Base-by-base conservation (phyloP, 768 basidiomycete genomes). In the Erythrobasidium yunnanense region DNA sequence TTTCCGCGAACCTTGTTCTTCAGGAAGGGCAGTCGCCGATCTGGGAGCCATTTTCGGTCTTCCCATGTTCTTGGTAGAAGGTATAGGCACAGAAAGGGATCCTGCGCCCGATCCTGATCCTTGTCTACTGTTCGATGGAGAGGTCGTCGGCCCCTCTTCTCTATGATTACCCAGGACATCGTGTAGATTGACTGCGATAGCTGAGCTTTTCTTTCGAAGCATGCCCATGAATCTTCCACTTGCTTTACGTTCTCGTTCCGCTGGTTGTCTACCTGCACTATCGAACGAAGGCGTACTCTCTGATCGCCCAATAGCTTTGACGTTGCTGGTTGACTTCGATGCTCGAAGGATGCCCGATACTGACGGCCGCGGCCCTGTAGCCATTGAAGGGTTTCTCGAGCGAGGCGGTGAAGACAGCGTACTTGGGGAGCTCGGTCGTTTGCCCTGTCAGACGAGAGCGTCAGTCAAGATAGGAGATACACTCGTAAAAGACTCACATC, bases 151-250 rank as follows among this genome's bases (percentile, higher is more conserved):
- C 11, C 38, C 38, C 13, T 58, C 56, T 23, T 47, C 56, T 46
- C 23, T 58, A 15, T 58, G 34, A 27, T 42, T 35, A 11, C 5
- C 45, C 20, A 30, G 8, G 4, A 49, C n/a, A n/a, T n/a, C n/a
- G n/a, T n/a, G n/a, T n/a, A n/a, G 52, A 27, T 52, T 52, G 11
- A 51, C 60, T 5, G 49, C 60, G 33, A 63, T 49, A 23, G 60
- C 60, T 20, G 45, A 49, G 5, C 32, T 34, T 32, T 63, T 63
- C 22, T 63, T 63, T 22, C 60, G 8, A 13, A 63, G 47, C 60
- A 63, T 63, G 6, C 60, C 60, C 60, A 63, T 63, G 29, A 63
- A 63, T 17, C 60, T 46, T 8, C 49, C 49, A 27, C 60, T 63
- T 5, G 33, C 8, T 25, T 58, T 58, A 15, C 56, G 33, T 51